Conservation (phyloP, 345 rosid genomes). For the Cardamine resedifolia region DNA sequence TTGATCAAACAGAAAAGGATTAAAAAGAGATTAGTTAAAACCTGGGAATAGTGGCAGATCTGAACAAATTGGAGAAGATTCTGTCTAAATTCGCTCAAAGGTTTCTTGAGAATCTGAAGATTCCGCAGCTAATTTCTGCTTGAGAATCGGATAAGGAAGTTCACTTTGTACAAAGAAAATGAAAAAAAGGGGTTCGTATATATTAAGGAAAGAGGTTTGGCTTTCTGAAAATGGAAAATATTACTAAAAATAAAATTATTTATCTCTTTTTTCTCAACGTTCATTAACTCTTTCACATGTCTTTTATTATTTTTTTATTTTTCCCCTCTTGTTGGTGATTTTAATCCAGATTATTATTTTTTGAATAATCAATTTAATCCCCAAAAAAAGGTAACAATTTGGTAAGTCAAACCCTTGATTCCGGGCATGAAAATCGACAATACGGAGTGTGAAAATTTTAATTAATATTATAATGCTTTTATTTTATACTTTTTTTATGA, state of each 20-base stretch:
- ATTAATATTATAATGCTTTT: not conserved
- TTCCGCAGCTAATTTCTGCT: constrained; percentile 36
- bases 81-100: not conserved
- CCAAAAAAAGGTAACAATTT: constrained; percentile 21
- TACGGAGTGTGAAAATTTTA: constrained; percentile 22
- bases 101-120: constrained; percentile 30
- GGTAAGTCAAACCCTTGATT: constrained; percentile 44
- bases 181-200: constrained; percentile 35
- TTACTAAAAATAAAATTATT: not conserved
- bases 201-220: constrained; percentile 37
- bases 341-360: constrained; percentile 10
- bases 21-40: constrained; percentile 5
- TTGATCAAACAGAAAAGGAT: constrained; percentile 21
- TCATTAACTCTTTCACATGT: constrained; percentile 44
- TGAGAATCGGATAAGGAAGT: constrained; percentile 38
- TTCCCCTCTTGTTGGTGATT: not conserved
- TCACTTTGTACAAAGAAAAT: constrained; percentile 26
- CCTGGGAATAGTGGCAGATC: constrained; percentile 35
- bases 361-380: not conserved
- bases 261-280: constrained; percentile 36
- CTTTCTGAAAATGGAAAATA: not conserved
- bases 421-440: constrained; percentile 41
- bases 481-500: not conserved
- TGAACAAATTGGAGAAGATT: constrained; percentile 18
- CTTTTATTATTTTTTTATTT: constrained; percentile 17